phyloP scores from a whole-genome alignment of 2,329 filamentous ascomycete species.

The Plenodomus lindquistii region DNA sequence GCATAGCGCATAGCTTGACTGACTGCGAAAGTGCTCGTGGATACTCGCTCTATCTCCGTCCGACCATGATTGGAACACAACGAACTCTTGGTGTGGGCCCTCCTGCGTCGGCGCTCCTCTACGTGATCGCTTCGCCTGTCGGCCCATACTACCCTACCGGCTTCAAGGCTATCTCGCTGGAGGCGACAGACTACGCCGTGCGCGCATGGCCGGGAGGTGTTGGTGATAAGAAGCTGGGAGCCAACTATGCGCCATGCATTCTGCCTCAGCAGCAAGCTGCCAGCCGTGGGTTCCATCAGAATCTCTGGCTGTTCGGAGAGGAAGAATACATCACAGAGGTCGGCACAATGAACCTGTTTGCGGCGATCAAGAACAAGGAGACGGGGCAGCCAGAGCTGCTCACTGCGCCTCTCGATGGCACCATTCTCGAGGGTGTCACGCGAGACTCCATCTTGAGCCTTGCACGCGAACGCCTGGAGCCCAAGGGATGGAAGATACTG shows the following conservation, averaged over 20 bases:
- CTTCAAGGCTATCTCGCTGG: slow-evolving; percentile 94
- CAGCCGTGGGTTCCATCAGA: slow-evolving; percentile 93
- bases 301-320: slow-evolving; percentile 95
- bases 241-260: slow-evolving; percentile 99
- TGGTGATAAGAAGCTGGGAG: slow-evolving; percentile 96
- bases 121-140: slow-evolving; percentile 93
- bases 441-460: slow-evolving; percentile 87
- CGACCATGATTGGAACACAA: slow-evolving; percentile 97
- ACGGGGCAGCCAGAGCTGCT: slow-evolving; percentile 90
- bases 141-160: slow-evolving; percentile 98
- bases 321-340: slow-evolving; percentile 97
- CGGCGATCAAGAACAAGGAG: slow-evolving; percentile 79
- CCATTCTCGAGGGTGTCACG: slow-evolving; percentile 93
- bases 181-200: slow-evolving; percentile 95
- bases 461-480: slow-evolving; percentile 78
- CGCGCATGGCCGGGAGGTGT: slow-evolving; percentile 98
- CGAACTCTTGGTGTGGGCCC: slow-evolving; percentile 88
- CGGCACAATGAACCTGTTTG: slow-evolving; percentile 98
- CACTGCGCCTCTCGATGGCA: slow-evolving; percentile 95
- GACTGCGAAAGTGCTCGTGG: slow-evolving; percentile 60
- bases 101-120: slow-evolving; percentile 90
- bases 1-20: background rate
- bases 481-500: slow-evolving; percentile 83
- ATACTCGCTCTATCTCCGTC: slow-evolving; percentile 93
- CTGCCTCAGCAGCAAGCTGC: slow-evolving; percentile 93